phyloP scores from a whole-genome alignment of 2,329 filamentous ascomycete genomes.

The Paraconiothyrium sp. region DNA sequence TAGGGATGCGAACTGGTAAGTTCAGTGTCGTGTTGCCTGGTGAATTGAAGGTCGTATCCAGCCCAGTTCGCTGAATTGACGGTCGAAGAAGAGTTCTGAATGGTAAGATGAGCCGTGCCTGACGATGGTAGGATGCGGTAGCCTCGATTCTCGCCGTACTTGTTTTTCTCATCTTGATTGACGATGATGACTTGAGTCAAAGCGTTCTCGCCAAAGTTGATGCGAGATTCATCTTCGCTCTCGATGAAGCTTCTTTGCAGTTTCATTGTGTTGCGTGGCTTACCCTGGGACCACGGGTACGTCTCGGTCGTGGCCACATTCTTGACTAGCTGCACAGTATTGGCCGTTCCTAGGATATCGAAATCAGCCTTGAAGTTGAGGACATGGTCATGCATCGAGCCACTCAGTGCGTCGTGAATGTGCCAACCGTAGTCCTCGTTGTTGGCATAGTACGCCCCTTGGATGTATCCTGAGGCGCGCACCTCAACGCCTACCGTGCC shows the following conservation, averaged over 20 bases:
- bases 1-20: constrained; percentile 56
- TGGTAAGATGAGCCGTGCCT: constrained; percentile 40
- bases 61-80: constrained; percentile 60
- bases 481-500: constrained; percentile 35
- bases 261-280: constrained; percentile 63
- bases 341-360: constrained; percentile 48
- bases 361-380: constrained; percentile 55
- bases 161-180: constrained; percentile 61
- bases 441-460: constrained; percentile 34
- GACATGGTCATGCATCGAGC: constrained; percentile 50
- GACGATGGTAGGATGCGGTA: constrained; percentile 42
- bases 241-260: constrained; percentile 54
- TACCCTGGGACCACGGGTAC: constrained; percentile 60
- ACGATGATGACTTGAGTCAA: constrained; percentile 60
- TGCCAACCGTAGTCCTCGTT: constrained; percentile 50
- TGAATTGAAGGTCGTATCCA: constrained; percentile 61
- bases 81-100: constrained; percentile 59
- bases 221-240: constrained; percentile 47
- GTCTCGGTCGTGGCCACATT: constrained; percentile 56
- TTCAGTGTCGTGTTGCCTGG: constrained; percentile 63
- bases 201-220: constrained; percentile 60
- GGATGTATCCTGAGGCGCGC: constrained; percentile 43
- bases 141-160: constrained; percentile 62
- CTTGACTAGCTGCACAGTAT: constrained; percentile 45
- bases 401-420: constrained; percentile 49